These are phyloP conservation scores for Chalaropsis thielavioides DNA, from an alignment of 2,329 filamentous ascomycete genomes.

Conservation along the genomic window DNA sequence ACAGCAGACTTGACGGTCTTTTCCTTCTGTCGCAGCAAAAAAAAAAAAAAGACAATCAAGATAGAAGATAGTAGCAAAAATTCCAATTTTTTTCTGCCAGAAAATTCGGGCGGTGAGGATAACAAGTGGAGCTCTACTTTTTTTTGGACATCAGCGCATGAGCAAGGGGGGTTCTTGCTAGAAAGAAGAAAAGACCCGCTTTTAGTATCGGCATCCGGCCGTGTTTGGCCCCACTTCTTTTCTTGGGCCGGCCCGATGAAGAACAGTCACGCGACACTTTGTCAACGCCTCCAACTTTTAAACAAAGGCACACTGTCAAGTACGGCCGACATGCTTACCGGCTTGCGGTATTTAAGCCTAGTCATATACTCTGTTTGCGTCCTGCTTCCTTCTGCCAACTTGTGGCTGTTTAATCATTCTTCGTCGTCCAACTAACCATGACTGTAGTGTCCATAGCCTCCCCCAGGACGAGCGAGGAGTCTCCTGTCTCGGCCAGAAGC, in stretches of 20 bases:
- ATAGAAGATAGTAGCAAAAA: constrained; percentile 17
- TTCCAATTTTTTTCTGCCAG: constrained; percentile 20
- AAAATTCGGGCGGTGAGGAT: constrained; percentile 27
- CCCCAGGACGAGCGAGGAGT: too few species aligned
- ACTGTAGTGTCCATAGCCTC: too few species aligned
- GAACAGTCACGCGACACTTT: background rate
- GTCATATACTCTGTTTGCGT: too few species aligned
- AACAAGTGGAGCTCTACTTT: background rate
- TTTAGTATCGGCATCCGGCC: background rate
- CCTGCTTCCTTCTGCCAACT: too few species aligned
- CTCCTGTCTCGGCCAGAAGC: background rate
- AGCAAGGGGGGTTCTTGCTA: background rate
- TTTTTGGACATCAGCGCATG: background rate
- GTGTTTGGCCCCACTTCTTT: background rate
- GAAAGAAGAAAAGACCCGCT: background rate
- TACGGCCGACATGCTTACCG: too few species aligned
- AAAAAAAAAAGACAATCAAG: constrained; percentile 11
- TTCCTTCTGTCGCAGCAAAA: background rate
- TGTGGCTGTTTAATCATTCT: too few species aligned
- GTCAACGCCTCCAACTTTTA: background rate
- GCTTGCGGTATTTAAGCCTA: too few species aligned
- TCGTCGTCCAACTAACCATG: too few species aligned
- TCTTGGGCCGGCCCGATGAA: background rate
- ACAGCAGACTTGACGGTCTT: background rate
- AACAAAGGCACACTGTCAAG: too few species aligned